Evolutionary conservation across 441 rosid genomes (phyloP), one percentile per base, ranked within the genome.

Genomic region (Syzygium syzygioides): DNA sequence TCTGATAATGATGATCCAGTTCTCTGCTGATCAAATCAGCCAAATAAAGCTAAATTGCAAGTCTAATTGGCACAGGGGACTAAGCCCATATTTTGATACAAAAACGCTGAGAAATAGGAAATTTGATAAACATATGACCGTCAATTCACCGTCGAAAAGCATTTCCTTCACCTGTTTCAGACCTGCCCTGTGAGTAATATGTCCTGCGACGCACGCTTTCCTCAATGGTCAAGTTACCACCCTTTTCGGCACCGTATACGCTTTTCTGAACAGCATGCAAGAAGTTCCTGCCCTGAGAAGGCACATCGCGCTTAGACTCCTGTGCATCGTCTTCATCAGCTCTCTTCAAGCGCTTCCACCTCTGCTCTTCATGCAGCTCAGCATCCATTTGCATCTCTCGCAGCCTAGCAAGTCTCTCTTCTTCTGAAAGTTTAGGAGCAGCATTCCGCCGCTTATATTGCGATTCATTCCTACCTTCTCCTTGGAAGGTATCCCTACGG

Each of bases 141-240:
- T 20, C 62, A 85, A 19, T 25, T 89, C 88, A 86, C 79, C 98
- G 97, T 34, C 98, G 93, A 87, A 98, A 98, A 53, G 98, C 98
- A 92, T 95, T 96, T 92, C 98, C 94, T 92, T 95, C 94, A 28
- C 91, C 90, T 20, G 91, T 95, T 91, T 91, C 96, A 80, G 91
- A 89, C 90, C 95, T 93, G 6, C 96, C 95, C 88, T 96, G 99
- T 14, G 94, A 96, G 88, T 95, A 97, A 90, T 94, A 92, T 25
- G 96, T 91, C 89, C 98, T 89, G 30, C 99, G 98, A 32, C 98
- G 97, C 23, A 98, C 99, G 19, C 98, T 98, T 92, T 95, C 98
- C 91, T 95, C 98, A 26, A 97, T 95, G 7, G 98, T 95, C 54
- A 97, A 91, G 93, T 97, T 97, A 85, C 99, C 99, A 4, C 98